phyloP scores from a whole-genome alignment of 768 basidiomycete genomes.

The Sistotremastrum suecicum region DNA sequence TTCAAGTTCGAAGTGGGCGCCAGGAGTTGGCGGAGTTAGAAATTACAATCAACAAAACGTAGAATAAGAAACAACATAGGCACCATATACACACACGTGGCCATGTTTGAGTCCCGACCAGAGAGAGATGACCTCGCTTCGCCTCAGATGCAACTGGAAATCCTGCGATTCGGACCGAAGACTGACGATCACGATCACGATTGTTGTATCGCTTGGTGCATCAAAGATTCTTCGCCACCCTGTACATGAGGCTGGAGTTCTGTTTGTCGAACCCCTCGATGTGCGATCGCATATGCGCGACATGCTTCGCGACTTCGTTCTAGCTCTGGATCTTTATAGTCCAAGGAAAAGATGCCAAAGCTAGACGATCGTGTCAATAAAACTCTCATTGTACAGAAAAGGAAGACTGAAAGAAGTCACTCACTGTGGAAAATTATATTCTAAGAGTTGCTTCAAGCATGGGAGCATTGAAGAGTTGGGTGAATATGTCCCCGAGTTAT shows the following conservation, averaged over 20 bases:
- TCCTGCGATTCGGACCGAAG: not conserved
- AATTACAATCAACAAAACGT: no score
- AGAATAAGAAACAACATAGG: no score
- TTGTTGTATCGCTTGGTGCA: slow-evolving; percentile 13
- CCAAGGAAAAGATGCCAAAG: slow-evolving; percentile 39
- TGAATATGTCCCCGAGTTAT: slow-evolving; percentile 76
- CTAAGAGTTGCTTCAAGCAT: slow-evolving; percentile 42
- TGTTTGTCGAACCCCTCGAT: slow-evolving; percentile 42
- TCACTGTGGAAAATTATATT: slow-evolving; percentile 47
- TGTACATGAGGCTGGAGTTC: slow-evolving; percentile 50
- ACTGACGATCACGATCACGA: slow-evolving; percentile 6
- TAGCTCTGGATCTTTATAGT: slow-evolving; percentile 40
- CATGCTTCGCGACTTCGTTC: slow-evolving; percentile 51
- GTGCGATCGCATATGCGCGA: slow-evolving; percentile 44
- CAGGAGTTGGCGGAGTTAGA: no score
- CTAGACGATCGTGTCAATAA: slow-evolving; percentile 17
- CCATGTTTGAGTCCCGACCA: no score
- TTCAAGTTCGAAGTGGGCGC: no score
- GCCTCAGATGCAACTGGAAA: no score
- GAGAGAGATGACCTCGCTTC: no score
- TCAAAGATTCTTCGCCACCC: slow-evolving; percentile 41
- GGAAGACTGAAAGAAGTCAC: not conserved
- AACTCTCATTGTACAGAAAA: not conserved
- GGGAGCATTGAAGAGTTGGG: slow-evolving; percentile 54
- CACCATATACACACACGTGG: no score